Evolutionary conservation across 2,329 filamentous ascomycete species (phyloP), one percentile per base, ranked within the genome.

Genomic region (Colletotrichum incanum): DNA sequence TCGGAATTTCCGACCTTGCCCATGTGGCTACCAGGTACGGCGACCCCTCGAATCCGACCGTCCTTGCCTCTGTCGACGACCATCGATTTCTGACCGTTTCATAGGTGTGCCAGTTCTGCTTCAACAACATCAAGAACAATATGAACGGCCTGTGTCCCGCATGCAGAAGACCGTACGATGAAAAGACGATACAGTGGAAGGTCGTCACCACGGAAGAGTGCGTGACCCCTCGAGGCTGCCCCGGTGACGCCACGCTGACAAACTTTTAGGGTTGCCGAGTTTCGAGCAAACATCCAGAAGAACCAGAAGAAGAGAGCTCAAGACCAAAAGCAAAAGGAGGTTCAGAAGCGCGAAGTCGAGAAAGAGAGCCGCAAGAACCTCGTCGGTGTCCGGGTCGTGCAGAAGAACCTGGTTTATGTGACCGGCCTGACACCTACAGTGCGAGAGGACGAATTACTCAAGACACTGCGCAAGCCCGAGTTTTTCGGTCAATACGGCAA

Each of bases 401-500:
- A 99, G 84, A 98, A 98, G 86, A 99, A 99, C 80, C 90, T 99
- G 56, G 96, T 99, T 75, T 99, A 99, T 82, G 96, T 99, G 74
- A 98, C 97, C 45, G 96, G 96, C 62, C 87, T 99, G 34, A 97
- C 94, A 74, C 96, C 96, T 16, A 95, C 93, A 43, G 94, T 97
- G 73, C 93, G 94, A 74, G 96, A 99, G 83, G 95, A 98, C 80
- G 94, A 96, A 77, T 87, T 99, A 3, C 88, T 98, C 58, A 94
- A 96, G 82, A 98, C 95, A 0, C 86, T 99, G 58, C 92, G 97
- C 68, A 95, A 95, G 74, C 91, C 92, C 60, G 93, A 98, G 78
- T 99, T 98, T 80, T 99, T 99, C 78, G 96, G 96, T 7, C 96
- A 99, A 82, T 99, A 99, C 80, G 96, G 96, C 77, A 96, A 96